Percentiles rank a stretch among this genome's conserved stretches.
These are phyloP conservation scores for Rhizophagus prolifer DNA, from an alignment of 192 early-diverging fungal genomes.

Conservation along the genomic window DNA sequence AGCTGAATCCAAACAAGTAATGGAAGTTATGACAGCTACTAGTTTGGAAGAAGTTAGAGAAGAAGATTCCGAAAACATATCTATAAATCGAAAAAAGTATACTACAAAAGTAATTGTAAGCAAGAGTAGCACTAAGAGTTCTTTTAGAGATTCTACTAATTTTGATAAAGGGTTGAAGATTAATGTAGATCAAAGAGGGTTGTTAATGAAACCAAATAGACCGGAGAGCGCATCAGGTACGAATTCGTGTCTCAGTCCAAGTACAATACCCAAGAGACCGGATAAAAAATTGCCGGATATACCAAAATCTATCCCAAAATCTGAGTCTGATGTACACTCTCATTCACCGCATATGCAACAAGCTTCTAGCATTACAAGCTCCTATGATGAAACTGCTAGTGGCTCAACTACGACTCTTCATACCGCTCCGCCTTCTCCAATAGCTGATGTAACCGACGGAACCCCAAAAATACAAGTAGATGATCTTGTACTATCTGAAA, in stretches of 20 bases:
- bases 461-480: slow-evolving; percentile 22
- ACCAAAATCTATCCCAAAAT: neutral
- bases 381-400: slow-evolving; percentile 30
- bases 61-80: neutral
- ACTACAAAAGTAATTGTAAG: neutral
- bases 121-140: neutral
- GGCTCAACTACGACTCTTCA: slow-evolving; percentile 27
- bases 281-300: slow-evolving; percentile 31
- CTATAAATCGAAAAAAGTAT: neutral
- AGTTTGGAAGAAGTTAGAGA: neutral
- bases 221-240: slow-evolving; percentile 13
- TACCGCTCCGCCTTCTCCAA: slow-evolving; percentile 29
- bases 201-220: neutral
- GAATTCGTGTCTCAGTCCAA: slow-evolving; percentile 7
- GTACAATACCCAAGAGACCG: slow-evolving; percentile 26
- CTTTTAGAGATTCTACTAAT: neutral
- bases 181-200: neutral
- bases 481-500: neutral
- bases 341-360: slow-evolving; percentile 20
- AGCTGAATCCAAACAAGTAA: neutral
- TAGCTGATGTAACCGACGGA: neutral
- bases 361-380: slow-evolving; percentile 28
- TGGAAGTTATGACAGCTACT: neutral
- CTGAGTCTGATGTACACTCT: slow-evolving; percentile 15
- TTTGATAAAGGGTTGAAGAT: slow-evolving; percentile 4